Evolutionary conservation across 805 yeast genomes (phyloP), one percentile per base, ranked within the genome.

Genomic region (Candida oleophila): DNA sequence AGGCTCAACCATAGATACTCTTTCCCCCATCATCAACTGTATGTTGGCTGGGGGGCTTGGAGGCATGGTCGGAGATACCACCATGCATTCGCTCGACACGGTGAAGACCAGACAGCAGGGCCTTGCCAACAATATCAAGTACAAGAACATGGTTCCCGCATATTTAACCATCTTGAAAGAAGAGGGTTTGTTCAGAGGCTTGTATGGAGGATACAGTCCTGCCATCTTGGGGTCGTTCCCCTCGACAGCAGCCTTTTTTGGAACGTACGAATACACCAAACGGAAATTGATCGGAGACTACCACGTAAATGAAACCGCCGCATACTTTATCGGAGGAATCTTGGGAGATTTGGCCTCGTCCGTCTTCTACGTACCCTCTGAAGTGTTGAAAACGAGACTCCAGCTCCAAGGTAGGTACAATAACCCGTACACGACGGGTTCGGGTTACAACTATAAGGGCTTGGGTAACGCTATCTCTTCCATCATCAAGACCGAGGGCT

Each of bases 31-130:
- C 20, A 39, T 77, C 51, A 75, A 78, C 57, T 81, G 89, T 60
- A 74, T 89, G 74, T 46, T 90, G 35, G 96, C 97, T 0, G 99
- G 99, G 37, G 97, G 96, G 0, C 67, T 92, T 42, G 99, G 99
- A 5, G 99, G 98, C 1, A 83, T 88, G 45, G 80, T 91, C 34
- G 98, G 97, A 12, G 99, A 92, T 59, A 78, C 94, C 1, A 69
- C 81, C 25, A 94, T 94, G 97, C 97, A 94, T 66, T 91, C 98
- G 0, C 68, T 94, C 32, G 99, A 94, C 61, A 94, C 99, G 0
- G 96, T 94, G 28, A 94, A 94, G 63, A 94, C 99, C 2, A 76
- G 99, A 51, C 99, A 94, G 64, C 99, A 94, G 62, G 98, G 96
- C n/a, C 87, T 96, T 3, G 83, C 87, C 19, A 71, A 75, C 52